Percentiles rank a stretch among this genome's conserved stretches.
phyloP scores from a whole-genome alignment of 1,139 yeast genomes.

The Kodamaea alishanica region DNA sequence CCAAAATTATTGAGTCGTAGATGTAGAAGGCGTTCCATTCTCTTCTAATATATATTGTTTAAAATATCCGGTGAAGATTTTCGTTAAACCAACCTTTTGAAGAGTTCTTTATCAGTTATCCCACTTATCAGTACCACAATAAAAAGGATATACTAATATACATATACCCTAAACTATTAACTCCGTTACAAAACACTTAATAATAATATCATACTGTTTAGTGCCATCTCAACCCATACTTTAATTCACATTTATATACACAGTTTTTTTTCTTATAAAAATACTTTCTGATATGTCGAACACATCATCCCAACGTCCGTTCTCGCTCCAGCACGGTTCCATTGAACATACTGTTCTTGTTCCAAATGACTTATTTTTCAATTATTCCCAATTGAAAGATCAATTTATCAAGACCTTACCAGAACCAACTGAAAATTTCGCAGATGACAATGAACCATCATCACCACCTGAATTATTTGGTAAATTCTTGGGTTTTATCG shows the following conservation, averaged over 20 bases:
- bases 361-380: slow-evolving; percentile 75
- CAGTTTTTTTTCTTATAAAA: background rate
- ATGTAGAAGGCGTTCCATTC: too few species aligned
- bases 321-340: slow-evolving; percentile 78
- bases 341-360: slow-evolving; percentile 86
- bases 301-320: slow-evolving; percentile 50
- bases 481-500: slow-evolving; percentile 77
- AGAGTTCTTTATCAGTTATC: slow-evolving; percentile 2
- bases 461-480: slow-evolving; percentile 85
- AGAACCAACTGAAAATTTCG: slow-evolving; percentile 75
- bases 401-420: slow-evolving; percentile 80
- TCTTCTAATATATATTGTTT: too few species aligned
- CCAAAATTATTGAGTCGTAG: too few species aligned
- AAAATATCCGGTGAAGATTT: too few species aligned
- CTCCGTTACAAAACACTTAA: background rate
- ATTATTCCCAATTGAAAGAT: slow-evolving; percentile 83
- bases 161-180: too few species aligned
- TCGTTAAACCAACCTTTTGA: background rate
- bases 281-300: slow-evolving; percentile 11
- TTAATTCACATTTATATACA: background rate
- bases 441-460: slow-evolving; percentile 85
- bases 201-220: background rate
- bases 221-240: background rate
- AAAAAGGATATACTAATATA: slow-evolving; percentile 1
- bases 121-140: slow-evolving; percentile 9